Evolutionary conservation across 2,329 filamentous ascomycete genomes (phyloP), one percentile per base, ranked within the genome.

Genomic region (Pyrenophora graminea): DNA sequence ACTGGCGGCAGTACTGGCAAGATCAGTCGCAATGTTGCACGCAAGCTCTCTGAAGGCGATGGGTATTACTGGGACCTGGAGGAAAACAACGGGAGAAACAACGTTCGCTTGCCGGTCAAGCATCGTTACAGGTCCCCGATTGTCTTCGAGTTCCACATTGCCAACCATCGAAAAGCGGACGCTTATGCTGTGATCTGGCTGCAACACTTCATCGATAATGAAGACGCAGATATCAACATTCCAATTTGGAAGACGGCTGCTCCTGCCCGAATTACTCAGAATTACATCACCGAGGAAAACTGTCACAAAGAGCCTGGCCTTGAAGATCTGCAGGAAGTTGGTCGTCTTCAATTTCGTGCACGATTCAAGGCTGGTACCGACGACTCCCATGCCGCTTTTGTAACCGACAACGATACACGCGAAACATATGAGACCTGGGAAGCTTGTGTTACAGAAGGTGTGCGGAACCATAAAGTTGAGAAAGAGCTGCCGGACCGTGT

Each of bases 351-450:
- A 31, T 96, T 97, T 80, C 80, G 81, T 2, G 90, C 85, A 9
- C 82, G 86, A 10, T 97, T 97, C 79, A 95, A 94, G 58, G 86
- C 92, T 0, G 93, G 93, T 12, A 96, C 90, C 41, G 92, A 97
- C 69, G 85, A 90, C 46, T 88, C 90, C 15, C 94, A 97, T 69
- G 82, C 90, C 59, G 81, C 80, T 1, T 97, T 96, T 62, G 86
- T 96, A 18, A 83, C 85, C 40, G 90, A 95, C 72, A 96, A 96
- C 65, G 86, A 96, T 69, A 87, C 88, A 1, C 87, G 93, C 27
- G 94, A 97, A 77, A 97, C 92, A 0, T 96, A 90, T 58, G 93
- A 97, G 76, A 89, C 88, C 0, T 97, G 92, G 91, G 91, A 97
- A 72, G 90, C 91, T 0, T 97, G 93, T 70, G 84, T 88, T 34